Conservation (phyloP, 768 basidiomycete genomes). For the Mycena polygramma region DNA sequence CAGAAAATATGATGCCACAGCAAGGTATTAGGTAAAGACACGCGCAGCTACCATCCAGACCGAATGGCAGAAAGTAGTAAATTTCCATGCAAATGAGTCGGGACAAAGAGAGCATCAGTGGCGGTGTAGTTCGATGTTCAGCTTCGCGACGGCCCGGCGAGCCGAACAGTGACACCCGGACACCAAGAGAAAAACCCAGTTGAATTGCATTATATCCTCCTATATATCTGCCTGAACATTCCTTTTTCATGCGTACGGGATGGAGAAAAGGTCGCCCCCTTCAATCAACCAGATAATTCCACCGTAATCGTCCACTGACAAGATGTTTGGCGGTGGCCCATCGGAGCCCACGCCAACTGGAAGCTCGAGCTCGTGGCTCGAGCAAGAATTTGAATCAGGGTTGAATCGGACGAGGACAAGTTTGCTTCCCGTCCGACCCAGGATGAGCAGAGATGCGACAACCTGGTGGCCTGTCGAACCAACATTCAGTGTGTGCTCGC, state of each 20-base stretch:
- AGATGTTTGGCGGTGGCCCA: conserved; percentile 24
- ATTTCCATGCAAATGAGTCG: too few relatives aligned
- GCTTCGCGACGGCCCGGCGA: too few relatives aligned
- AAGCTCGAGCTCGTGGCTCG: conserved; percentile 33
- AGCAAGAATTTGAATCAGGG: conserved; percentile 18
- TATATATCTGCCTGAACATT: too few relatives aligned
- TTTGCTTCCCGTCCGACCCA: conserved; percentile 8
- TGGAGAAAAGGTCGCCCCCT: conserved; percentile 9
- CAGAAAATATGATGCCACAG: too few relatives aligned
- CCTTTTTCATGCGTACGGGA: conserved; percentile 25
- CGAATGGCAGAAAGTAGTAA: too few relatives aligned
- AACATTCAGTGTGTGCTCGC: conserved; percentile 26
- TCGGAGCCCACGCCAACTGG: conserved; percentile 10
- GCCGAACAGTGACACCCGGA: too few relatives aligned
- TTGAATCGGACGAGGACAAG: conserved; percentile 21
- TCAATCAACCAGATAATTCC: conserved; percentile 30
- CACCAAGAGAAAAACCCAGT: too few relatives aligned
- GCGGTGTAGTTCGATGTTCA: too few relatives aligned
- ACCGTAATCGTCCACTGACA: conserved; percentile 26
- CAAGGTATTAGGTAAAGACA: too few relatives aligned
- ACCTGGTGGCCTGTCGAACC: conserved; percentile 21
- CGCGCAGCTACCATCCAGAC: too few relatives aligned
- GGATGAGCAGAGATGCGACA: conserved; percentile 23
- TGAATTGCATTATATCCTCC: too few relatives aligned
- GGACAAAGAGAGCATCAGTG: too few relatives aligned